phyloP scores from a whole-genome alignment of 2,329 filamentous ascomycete species.

The Teratosphaeria gauchensis region DNA sequence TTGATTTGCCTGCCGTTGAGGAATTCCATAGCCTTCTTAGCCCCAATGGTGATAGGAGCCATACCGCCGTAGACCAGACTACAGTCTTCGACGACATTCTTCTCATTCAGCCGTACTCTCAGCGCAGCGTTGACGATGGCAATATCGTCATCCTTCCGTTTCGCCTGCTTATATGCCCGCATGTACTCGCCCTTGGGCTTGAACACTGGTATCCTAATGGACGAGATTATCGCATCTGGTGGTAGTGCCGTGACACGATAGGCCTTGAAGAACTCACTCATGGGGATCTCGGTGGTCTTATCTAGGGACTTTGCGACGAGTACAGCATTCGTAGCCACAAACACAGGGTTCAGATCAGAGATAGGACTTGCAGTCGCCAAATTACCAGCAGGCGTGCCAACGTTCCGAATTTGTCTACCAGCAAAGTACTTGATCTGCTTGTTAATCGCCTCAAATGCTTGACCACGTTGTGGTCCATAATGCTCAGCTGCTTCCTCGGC shows the following conservation, averaged over 20 bases:
- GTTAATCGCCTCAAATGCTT: constrained; percentile 81
- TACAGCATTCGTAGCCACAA: constrained; percentile 76
- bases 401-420: constrained; percentile 89
- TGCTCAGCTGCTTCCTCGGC: constrained; percentile 68
- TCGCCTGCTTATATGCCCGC: constrained; percentile 88
- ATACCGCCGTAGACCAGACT: constrained; percentile 90
- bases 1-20: constrained; percentile 70
- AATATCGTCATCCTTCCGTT: constrained; percentile 96
- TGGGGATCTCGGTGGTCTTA: constrained; percentile 73
- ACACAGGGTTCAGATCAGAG: constrained; percentile 88
- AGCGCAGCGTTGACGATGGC: constrained; percentile 90
- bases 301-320: constrained; percentile 69
- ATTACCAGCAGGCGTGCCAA: constrained; percentile 94
- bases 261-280: constrained; percentile 84
- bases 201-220: constrained; percentile 74
- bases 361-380: constrained; percentile 91
- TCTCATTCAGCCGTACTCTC: constrained; percentile 60
- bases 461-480: constrained; percentile 61
- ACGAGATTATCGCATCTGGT: constrained; percentile 72
- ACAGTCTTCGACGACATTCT: constrained; percentile 60
- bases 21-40: constrained; percentile 66
- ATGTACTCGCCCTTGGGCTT: constrained; percentile 70
- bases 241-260: constrained; percentile 79
- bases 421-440: constrained; percentile 95
- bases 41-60: constrained; percentile 83